Base-by-base conservation (phyloP, 2,329 filamentous ascomycete genomes). In the Aquanectria penicillioides region DNA sequence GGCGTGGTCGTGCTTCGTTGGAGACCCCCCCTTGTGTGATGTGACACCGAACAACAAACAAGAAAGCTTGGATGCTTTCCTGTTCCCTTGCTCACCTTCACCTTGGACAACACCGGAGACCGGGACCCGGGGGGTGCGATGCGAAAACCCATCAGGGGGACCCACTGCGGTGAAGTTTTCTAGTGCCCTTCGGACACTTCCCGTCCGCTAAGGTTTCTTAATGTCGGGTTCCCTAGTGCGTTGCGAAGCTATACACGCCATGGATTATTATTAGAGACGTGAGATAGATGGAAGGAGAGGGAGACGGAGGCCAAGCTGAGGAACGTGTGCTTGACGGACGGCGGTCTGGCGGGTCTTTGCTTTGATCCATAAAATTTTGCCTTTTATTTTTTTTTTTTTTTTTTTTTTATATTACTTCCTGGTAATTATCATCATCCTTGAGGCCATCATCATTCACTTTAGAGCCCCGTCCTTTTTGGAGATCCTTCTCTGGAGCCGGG, bases 111-210 rank as follows among this genome's bases (percentile, higher is more conserved):
- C 40, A 31, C 22, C 31, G 40, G 25, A 10, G 22, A 20, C 23
- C 31, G 17, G 15, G 20, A 13, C 40, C 40, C 13, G 38, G 29
- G 38, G 40, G 5, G 44, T 22, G 29, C 10, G 37, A 29, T n/a
- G 18, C 25, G 8, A 22, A 25, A 20, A 2, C 2, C 15, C 15
- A 41, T 9, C 23, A 9, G 26, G 38, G 26, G 51, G 43, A 22
- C 25, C 52, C 41, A 40, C 40, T 37, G 25, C n/a, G 40, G 33
- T 55, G 22, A 37, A 31, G 28, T 33, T 37, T 38, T 57, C 54
- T 57, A 52, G 54, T 33, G 54, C 12, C 26, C 54, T 57, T 57
- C 54, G 54, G 54, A 37, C 54, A 57, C 54, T 57, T 52, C 54
- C 54, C 54, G 54, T 57, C 53, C 44, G 37, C 44, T 49, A 56